Conservation (phyloP, 2,329 filamentous ascomycete species). For the Emergomyces pasteurianus region DNA sequence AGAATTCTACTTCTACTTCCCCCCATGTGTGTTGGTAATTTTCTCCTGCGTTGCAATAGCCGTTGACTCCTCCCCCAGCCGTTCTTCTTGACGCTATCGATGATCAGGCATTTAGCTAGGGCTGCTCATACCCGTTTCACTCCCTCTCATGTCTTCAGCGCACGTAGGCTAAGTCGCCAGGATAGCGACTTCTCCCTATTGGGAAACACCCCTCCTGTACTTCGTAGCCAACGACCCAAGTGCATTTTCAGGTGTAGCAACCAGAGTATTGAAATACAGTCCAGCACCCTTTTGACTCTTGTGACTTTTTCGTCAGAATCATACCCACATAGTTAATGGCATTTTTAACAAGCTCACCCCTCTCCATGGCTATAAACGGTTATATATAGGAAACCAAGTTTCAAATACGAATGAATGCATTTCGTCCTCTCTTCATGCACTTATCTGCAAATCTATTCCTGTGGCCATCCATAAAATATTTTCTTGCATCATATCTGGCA, state of each 20-base stretch:
- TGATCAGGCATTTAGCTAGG: not conserved
- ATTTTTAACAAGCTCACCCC: not conserved
- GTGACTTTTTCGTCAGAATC: not conserved
- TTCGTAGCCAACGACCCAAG: not conserved
- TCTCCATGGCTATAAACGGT: not conserved
- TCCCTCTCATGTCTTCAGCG: not conserved
- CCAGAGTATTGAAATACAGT: not conserved
- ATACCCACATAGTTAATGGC: not conserved
- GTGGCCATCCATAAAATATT: not conserved
- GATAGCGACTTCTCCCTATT: not conserved
- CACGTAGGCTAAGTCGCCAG: not conserved
- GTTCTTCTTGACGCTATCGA: not conserved
- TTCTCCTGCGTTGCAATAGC: not conserved
- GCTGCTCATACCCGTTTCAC: not conserved
- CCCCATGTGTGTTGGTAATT: not conserved
- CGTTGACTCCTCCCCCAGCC: not conserved
- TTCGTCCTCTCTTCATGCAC: too few relatives aligned
- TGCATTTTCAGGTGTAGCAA: not conserved
- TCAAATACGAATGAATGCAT: too few relatives aligned
- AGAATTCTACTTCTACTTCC: not conserved
- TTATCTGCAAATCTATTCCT: too few relatives aligned
- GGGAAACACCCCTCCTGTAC: not conserved
- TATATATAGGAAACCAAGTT: not conserved
- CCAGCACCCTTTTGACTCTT: not conserved
- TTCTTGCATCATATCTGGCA: not conserved